Percentiles rank a stretch among this genome's conserved stretches.
Evolutionary conservation across 2,329 filamentous ascomycete species (phyloP).

Genomic region (Colletotrichum sp.): DNA sequence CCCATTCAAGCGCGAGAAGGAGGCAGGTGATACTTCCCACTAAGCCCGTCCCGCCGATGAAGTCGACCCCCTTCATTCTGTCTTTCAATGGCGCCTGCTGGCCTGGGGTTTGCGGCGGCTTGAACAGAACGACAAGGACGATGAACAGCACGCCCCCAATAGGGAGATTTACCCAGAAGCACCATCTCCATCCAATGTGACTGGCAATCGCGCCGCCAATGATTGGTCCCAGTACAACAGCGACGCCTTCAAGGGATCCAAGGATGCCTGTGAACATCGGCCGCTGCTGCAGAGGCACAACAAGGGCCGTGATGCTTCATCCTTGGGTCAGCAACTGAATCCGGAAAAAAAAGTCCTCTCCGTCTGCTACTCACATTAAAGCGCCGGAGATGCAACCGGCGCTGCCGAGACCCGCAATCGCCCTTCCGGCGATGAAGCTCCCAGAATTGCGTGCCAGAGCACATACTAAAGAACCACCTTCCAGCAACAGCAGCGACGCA

Average conservation of each 20-base stretch:
- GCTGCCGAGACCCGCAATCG: neutral
- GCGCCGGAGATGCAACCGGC: slow-evolving; percentile 34
- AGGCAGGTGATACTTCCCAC: slow-evolving; percentile 36
- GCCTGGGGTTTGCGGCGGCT: neutral
- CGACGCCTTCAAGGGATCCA: slow-evolving; percentile 48
- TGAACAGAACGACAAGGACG: slow-evolving; percentile 52
- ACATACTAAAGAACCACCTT: neutral
- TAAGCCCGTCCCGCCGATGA: slow-evolving; percentile 14
- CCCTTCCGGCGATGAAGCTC: slow-evolving; percentile 1
- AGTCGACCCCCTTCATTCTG: slow-evolving; percentile 26
- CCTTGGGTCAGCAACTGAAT: slow-evolving; percentile 29
- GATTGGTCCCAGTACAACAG: neutral
- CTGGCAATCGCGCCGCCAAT: neutral
- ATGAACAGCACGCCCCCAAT: slow-evolving; percentile 53
- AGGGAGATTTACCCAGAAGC: slow-evolving; percentile 64
- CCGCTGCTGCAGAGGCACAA: slow-evolving; percentile 29
- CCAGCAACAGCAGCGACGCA: neutral
- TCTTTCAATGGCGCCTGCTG: neutral
- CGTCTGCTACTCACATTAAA: slow-evolving; percentile 37
- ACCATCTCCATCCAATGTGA: slow-evolving; percentile 42
- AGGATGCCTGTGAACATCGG: slow-evolving; percentile 43
- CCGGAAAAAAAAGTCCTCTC: neutral
- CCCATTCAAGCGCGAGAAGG: slow-evolving; percentile 49
- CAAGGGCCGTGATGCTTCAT: slow-evolving; percentile 32
- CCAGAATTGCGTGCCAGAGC: neutral